A percentile compares a stretch with the other conserved stretches of the same genome.
phyloP scores from a whole-genome alignment of 2,329 filamentous ascomycete genomes.

The Talaromyces sp. region DNA sequence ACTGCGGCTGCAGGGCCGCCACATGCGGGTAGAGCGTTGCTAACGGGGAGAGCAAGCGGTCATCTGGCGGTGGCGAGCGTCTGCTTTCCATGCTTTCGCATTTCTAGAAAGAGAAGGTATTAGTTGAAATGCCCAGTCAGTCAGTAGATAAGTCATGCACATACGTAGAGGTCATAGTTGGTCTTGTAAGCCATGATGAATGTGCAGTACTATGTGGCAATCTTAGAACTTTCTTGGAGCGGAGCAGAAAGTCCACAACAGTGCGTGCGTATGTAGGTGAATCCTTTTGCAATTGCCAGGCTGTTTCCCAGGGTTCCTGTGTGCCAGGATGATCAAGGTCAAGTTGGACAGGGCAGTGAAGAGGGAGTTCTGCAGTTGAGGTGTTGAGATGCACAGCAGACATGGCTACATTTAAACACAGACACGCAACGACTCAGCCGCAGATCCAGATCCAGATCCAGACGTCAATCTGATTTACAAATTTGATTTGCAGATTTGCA shows the following conservation, averaged over 20 bases:
- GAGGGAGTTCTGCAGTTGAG: constrained; percentile 8
- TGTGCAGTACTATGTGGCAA: background rate
- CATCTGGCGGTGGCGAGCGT: constrained; percentile 26
- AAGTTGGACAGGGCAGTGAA: background rate
- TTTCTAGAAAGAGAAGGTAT: constrained; percentile 16
- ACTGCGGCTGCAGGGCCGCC: constrained; percentile 37
- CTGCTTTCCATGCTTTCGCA: constrained; percentile 32
- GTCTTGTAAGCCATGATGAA: constrained; percentile 39
- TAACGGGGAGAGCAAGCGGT: constrained; percentile 36
- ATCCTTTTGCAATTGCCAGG: too few species aligned
- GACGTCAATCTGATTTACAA: constrained; percentile 19
- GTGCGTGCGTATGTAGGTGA: too few species aligned
- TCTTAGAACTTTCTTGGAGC: too few species aligned
- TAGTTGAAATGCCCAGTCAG: too few species aligned
- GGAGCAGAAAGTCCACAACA: too few species aligned
- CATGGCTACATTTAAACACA: constrained; percentile 17
- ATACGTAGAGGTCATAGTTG: constrained; percentile 45
- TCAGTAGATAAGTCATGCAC: constrained; percentile 13
- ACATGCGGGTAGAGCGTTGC: constrained; percentile 42
- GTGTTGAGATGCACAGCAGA: constrained; percentile 20
- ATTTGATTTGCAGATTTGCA: background rate
- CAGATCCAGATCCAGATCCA: constrained; percentile 4
- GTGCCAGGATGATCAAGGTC: constrained; percentile 7
- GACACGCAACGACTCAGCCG: constrained; percentile 14
- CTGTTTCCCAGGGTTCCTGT: too few species aligned